Conservation (phyloP, 1,284 basidiomycete species). For the Tilletia setariae region DNA sequence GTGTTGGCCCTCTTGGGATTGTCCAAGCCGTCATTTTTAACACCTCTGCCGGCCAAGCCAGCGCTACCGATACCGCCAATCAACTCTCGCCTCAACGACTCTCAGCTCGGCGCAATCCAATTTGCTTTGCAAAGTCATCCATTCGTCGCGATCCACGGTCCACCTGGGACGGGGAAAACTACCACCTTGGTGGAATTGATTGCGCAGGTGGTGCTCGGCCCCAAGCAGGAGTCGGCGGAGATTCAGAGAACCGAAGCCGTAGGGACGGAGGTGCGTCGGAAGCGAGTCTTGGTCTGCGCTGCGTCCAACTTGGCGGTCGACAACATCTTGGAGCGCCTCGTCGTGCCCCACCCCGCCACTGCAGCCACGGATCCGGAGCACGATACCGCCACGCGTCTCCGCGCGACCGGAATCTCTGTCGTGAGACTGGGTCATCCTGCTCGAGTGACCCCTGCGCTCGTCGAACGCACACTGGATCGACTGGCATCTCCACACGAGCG, state of each 20-base stretch:
- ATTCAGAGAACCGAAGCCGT: neutral
- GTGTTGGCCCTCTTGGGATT: constrained; percentile 20
- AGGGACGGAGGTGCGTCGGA: constrained; percentile 42
- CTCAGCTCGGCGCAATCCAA: constrained; percentile 75
- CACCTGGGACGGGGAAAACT: constrained; percentile 65
- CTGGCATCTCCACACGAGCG: constrained; percentile 31
- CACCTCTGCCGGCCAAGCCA: constrained; percentile 52
- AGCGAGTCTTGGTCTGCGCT: constrained; percentile 74
- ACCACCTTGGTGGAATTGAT: constrained; percentile 58
- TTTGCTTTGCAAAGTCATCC: constrained; percentile 70
- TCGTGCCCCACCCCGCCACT: constrained; percentile 16
- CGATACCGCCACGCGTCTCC: constrained; percentile 9
- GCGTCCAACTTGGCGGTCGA: constrained; percentile 83
- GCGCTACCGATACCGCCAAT: constrained; percentile 63
- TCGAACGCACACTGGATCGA: constrained; percentile 82
- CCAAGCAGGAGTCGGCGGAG: neutral
- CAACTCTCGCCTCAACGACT: constrained; percentile 72
- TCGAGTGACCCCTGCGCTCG: constrained; percentile 74
- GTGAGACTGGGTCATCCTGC: constrained; percentile 67
- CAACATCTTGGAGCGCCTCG: constrained; percentile 53
- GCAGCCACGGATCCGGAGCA: neutral
- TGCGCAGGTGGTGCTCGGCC: constrained; percentile 40
- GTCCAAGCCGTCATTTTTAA: constrained; percentile 56
- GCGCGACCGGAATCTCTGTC: constrained; percentile 26
- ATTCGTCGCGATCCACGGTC: constrained; percentile 91